These are phyloP conservation scores for Aspergillus cristatus DNA, from an alignment of 495 filamentous ascomycete species.

Conservation along the genomic window DNA sequence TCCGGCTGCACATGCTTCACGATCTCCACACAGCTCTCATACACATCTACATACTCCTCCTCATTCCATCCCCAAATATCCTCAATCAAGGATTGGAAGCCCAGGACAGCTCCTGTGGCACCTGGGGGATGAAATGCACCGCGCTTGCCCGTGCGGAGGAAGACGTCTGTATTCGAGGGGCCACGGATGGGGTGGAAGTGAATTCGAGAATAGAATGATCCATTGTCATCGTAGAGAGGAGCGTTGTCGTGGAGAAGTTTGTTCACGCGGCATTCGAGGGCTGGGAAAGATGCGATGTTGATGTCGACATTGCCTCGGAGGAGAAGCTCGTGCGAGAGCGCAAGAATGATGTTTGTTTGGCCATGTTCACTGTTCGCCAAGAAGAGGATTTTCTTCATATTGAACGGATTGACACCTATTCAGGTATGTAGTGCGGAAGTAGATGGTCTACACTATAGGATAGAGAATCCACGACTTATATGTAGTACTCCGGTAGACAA, in stretches of 20 bases:
- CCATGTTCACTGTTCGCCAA: conserved; percentile 49
- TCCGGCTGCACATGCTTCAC: conserved; percentile 29
- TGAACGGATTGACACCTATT: too few species aligned
- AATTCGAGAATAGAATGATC: conserved; percentile 15
- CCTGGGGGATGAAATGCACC: conserved; percentile 30
- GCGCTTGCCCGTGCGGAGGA: conserved; percentile 25
- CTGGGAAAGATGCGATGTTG: conserved; percentile 44
- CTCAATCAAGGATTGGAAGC: conserved; percentile 27
- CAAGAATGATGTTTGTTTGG: conserved; percentile 46
- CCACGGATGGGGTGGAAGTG: conserved; percentile 37
- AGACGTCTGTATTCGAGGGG: conserved; percentile 31
- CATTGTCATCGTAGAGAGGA: conserved; percentile 10
- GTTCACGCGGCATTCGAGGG: conserved; percentile 20
- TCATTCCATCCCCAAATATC: conserved; percentile 36
- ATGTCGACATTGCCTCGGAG: conserved; percentile 34
- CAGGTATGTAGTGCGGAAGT: too few species aligned
- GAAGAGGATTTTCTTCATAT: conserved; percentile 28
- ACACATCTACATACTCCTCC: conserved; percentile 40
- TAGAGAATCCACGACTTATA: too few species aligned
- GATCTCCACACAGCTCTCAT: conserved; percentile 34
- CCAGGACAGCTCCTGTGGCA: conserved; percentile 23
- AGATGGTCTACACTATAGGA: too few species aligned
- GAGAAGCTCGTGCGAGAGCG: conserved; percentile 42
- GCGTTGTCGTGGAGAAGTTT: conserved; percentile 24
- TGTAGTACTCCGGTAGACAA: too few species aligned